Conservation (phyloP, 23 red algal species). For the Gracilaria gracilis region DNA sequence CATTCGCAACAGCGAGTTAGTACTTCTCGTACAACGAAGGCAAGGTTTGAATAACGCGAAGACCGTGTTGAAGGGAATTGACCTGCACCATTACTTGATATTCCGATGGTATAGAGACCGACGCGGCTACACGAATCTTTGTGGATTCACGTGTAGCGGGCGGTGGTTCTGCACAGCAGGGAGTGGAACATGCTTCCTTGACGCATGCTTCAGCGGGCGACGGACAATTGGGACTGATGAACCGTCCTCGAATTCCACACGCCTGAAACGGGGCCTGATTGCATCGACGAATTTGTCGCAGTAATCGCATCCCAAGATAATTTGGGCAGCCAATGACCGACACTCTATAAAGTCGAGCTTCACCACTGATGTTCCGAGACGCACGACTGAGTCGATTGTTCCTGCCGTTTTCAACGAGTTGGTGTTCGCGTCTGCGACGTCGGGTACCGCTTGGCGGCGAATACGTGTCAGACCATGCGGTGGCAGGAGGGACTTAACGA, state of each 20-base stretch:
- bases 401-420: slow-evolving; percentile 21
- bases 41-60: slow-evolving; percentile 14
- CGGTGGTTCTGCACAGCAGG: slow-evolving; percentile 10
- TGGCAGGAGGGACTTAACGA: neutral
- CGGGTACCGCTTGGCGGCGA: neutral
- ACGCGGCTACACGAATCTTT: neutral
- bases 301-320: slow-evolving; percentile 47
- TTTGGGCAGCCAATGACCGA: slow-evolving; percentile 35
- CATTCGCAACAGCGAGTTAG: slow-evolving; percentile 7
- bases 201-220: neutral
- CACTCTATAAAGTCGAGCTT: slow-evolving; percentile 42
- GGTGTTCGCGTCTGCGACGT: slow-evolving; percentile 39
- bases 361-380: neutral
- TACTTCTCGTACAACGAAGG: slow-evolving; percentile 23
- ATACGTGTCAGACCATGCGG: neutral
- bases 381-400: slow-evolving; percentile 12
- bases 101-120: neutral
- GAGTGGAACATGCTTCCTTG: slow-evolving; percentile 12
- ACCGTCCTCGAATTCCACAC: slow-evolving; percentile 42
- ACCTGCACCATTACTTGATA: neutral
- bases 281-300: slow-evolving; percentile 46
- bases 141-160: neutral
- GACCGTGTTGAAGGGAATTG: slow-evolving; percentile 5
- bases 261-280: slow-evolving; percentile 18
- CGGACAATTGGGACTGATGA: slow-evolving; percentile 28